phyloP scores from a whole-genome alignment of 345 rosid genomes.

The Angophora floribunda region DNA sequence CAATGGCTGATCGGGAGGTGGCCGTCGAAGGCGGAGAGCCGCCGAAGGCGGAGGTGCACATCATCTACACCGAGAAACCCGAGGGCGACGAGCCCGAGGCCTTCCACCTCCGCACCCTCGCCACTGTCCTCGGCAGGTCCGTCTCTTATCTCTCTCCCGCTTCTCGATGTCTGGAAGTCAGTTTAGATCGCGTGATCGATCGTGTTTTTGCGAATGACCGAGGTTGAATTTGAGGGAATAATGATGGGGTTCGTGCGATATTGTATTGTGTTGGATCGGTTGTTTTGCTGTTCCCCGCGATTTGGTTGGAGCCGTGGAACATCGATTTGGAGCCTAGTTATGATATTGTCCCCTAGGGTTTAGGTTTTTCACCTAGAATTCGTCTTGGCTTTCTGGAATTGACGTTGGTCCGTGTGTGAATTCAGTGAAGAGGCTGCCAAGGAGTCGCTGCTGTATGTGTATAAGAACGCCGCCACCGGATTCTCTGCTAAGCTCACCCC shows the following conservation, averaged over 20 bases:
- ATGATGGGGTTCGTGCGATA: background rate
- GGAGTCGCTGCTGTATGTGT: slow-evolving; percentile 64
- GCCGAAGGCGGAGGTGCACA: slow-evolving; percentile 48
- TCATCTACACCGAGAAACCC: slow-evolving; percentile 73
- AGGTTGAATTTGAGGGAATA: background rate
- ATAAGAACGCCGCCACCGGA: slow-evolving; percentile 77
- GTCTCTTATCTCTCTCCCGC: background rate
- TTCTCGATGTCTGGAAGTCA: background rate
- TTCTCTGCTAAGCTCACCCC: slow-evolving; percentile 89
- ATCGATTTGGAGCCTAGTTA: background rate
- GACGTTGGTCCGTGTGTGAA: background rate
- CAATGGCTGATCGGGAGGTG: slow-evolving; percentile 12
- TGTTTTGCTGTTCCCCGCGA: background rate
- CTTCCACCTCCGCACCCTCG: slow-evolving; percentile 62
- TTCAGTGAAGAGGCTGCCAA: slow-evolving; percentile 75
- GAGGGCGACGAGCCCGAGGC: slow-evolving; percentile 50
- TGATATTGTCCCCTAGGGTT: background rate
- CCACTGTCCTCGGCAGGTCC: slow-evolving; percentile 75
- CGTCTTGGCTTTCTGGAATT: background rate
- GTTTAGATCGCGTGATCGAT: background rate
- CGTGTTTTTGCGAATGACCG: background rate
- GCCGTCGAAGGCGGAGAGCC: slow-evolving; percentile 30
- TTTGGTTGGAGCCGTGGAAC: background rate
- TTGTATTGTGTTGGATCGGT: background rate
- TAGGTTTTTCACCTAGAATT: background rate